These are phyloP conservation scores for Cicer yamashitae DNA, from an alignment of 306 rosid genomes.

Conservation along the genomic window DNA sequence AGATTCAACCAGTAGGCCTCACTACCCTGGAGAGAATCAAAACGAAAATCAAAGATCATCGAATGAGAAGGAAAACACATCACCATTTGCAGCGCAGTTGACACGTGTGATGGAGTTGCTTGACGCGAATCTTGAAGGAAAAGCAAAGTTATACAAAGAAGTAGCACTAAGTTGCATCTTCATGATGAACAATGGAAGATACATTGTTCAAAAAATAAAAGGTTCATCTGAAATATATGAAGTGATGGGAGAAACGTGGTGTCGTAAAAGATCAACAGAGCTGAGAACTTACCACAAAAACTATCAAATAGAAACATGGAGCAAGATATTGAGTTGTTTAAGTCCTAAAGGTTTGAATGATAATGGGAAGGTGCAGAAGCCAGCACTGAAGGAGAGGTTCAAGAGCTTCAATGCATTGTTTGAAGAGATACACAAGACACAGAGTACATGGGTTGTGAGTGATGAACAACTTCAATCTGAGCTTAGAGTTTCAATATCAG, in stretches of 20 bases:
- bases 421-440: conserved; percentile 83
- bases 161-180: conserved; percentile 67
- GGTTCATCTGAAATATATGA: conserved; percentile 62
- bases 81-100: conserved; percentile 61
- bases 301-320: conserved; percentile 82
- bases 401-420: conserved; percentile 73
- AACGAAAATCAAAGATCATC: not conserved
- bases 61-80: conserved; percentile 16
- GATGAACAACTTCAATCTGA: conserved; percentile 93
- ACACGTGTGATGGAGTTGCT: conserved; percentile 67
- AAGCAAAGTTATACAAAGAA: conserved; percentile 72
- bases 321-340: conserved; percentile 59
- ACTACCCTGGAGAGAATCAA: not conserved
- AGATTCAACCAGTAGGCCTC: conserved; percentile 54
- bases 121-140: conserved; percentile 65
- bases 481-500: conserved; percentile 77
- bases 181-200: conserved; percentile 92
- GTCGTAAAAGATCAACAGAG: conserved; percentile 67
- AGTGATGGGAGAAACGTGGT: conserved; percentile 81
- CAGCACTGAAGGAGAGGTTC: conserved; percentile 77
- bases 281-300: conserved; percentile 74
- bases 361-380: conserved; percentile 72
- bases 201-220: conserved; percentile 81
- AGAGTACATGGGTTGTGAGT: conserved; percentile 82
- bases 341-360: conserved; percentile 65